These are phyloP conservation scores for Anethum foeniculum DNA, from an alignment of 140 eudicot species.

Conservation along the genomic window DNA sequence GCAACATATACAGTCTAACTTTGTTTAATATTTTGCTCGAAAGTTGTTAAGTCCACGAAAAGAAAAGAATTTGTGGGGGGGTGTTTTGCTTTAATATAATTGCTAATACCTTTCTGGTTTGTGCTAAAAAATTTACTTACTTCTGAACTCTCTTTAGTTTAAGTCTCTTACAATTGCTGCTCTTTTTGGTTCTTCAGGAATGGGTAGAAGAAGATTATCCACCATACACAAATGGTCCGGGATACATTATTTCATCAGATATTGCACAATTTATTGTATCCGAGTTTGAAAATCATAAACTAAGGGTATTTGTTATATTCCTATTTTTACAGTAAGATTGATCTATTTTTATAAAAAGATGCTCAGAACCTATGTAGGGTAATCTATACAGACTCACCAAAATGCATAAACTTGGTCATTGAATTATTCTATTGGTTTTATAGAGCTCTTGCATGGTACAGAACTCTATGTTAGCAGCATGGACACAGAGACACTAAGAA, in stretches of 20 bases:
- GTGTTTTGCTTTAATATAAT: neutral
- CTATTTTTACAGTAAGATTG: too few species aligned
- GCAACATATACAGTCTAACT: neutral
- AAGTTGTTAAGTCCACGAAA: neutral
- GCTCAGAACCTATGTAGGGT: too few species aligned
- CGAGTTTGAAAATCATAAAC: constrained; percentile 61
- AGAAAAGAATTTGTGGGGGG: neutral
- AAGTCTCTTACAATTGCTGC: neutral
- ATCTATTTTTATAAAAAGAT: too few species aligned
- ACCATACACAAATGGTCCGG: constrained; percentile 86
- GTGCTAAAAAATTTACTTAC: neutral
- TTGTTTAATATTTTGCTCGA: neutral
- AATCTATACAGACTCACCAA: too few species aligned
- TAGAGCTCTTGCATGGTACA: neutral
- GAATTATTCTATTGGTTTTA: neutral
- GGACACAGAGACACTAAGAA: neutral
- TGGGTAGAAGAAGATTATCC: constrained; percentile 93
- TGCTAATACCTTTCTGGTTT: neutral
- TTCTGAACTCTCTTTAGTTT: neutral
- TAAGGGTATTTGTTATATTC: too few species aligned
- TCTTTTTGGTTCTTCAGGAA: constrained; percentile 49
- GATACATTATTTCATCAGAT: constrained; percentile 74
- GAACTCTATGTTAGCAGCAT: neutral
- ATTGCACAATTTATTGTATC: constrained; percentile 54
- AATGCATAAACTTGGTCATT: too few species aligned